Base-by-base conservation (phyloP, 1,284 basidiomycete genomes). In the Inonotus hispidus region DNA sequence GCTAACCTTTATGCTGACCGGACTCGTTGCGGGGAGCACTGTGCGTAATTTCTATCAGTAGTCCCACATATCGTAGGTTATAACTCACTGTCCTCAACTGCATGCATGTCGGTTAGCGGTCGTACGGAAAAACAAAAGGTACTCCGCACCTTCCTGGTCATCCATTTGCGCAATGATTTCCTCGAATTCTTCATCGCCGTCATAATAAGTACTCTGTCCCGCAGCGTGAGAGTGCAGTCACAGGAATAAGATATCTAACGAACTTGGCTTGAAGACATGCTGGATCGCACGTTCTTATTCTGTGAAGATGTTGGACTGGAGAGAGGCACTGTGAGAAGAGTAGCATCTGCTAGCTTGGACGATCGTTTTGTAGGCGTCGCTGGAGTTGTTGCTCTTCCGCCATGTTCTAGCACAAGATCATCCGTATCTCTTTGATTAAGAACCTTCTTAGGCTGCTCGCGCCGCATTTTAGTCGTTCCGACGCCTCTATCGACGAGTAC, bases 171-270 rank as follows among this genome's bases (percentile, higher is more conserved):
- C 35, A 32, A 46, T 8, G 7, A 54, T 21, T 10, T 59, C 61
- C 23, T 35, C 49, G 38, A 58, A 59, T 16, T 63, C 53, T 10
- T 63, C 53, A 46, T 63, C 61, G 11, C 53, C 57, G 3, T 55
- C 53, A 35, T 52, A 62, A 38, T 55, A 59, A 2, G 21, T 49
- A 49, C 10, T 8, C 21, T 52, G 52, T 14, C 5, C 11, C 27
- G 35, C 2, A 32, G 25, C 47, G 6, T 32, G 16, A 19, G 7
- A 50, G 27, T n/a, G 21, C 13, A 10, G 35, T 6, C 14, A 7
- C 19, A 45, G 21, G 38, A 23, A 38, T 38, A 8, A n/a, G 35
- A 25, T 19, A 3, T 5, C 13, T 25, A 25, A 60, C 59, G n/a
- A 55, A 53, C 59, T 38, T 55, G 53, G 27, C 53, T 55, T 10